Conservation (phyloP, 2,329 filamentous ascomycete species). For the Stagonosporopsis cucurbitacearum region DNA sequence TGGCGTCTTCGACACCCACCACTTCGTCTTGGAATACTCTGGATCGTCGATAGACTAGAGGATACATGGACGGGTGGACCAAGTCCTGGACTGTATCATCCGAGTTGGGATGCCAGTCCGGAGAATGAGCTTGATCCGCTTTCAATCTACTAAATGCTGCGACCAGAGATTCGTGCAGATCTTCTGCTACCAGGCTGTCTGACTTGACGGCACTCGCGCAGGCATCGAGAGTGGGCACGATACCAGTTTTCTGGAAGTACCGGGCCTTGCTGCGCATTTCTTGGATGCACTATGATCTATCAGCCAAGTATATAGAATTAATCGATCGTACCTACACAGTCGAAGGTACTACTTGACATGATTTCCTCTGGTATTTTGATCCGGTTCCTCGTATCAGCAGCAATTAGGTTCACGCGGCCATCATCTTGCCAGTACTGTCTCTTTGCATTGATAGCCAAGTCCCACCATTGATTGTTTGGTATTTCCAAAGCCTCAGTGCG, state of each 20-base stretch:
- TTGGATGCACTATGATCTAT: constrained; percentile 25
- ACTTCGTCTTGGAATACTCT: constrained; percentile 17
- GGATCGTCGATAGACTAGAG: constrained; percentile 59
- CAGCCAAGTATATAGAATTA: background rate
- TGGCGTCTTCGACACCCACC: constrained; percentile 40
- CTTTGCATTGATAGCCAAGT: constrained; percentile 19
- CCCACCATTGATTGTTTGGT: constrained; percentile 21
- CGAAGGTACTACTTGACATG: background rate
- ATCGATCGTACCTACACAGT: background rate
- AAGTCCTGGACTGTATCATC: constrained; percentile 58
- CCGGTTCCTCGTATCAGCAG: background rate
- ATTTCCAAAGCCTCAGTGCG: constrained; percentile 30
- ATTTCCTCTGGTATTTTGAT: background rate
- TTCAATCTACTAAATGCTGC: constrained; percentile 57
- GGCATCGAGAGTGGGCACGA: constrained; percentile 21
- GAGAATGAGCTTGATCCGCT: constrained; percentile 54
- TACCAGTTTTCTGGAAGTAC: constrained; percentile 43
- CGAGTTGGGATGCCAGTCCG: constrained; percentile 68
- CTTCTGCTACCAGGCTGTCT: constrained; percentile 52
- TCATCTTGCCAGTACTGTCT: constrained; percentile 7
- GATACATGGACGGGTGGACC: constrained; percentile 69
- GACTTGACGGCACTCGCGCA: constrained; percentile 54
- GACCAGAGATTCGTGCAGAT: constrained; percentile 51
- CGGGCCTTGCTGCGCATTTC: constrained; percentile 60
- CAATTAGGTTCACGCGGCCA: background rate